A percentile compares a stretch with the other conserved stretches of the same genome.
These are phyloP conservation scores for Nothophaeocryptopus gaeumannii DNA, from an alignment of 2,329 filamentous ascomycete genomes.

Conservation along the genomic window DNA sequence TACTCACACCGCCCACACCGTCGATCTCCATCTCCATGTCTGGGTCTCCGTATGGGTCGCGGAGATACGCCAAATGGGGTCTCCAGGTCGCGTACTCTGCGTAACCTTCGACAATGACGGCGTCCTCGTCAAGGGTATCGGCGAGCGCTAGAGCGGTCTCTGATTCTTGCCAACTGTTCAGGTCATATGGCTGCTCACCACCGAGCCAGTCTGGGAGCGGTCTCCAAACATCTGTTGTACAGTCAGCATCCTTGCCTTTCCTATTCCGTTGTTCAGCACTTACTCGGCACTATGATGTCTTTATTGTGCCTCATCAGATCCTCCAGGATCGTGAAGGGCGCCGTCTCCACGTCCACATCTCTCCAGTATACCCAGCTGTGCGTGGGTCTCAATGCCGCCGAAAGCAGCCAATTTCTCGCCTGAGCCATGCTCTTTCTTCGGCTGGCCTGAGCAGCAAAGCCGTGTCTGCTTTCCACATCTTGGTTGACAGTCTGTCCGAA, in stretches of 20 bases:
- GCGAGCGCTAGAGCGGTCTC: constrained; percentile 92
- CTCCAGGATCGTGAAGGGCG: constrained; percentile 92
- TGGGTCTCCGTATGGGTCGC: constrained; percentile 93
- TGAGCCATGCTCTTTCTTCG: constrained; percentile 97
- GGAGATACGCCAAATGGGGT: constrained; percentile 91
- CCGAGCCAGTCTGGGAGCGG: constrained; percentile 98
- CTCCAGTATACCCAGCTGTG: constrained; percentile 99
- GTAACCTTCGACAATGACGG: constrained; percentile 97
- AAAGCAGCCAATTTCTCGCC: constrained; percentile 93
- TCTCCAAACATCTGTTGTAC: constrained; percentile 73
- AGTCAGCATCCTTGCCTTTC: constrained; percentile 42
- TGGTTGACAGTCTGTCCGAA: constrained; percentile 98
- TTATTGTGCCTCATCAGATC: constrained; percentile 99
- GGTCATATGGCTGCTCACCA: constrained; percentile 94
- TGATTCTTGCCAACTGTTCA: constrained; percentile 99
- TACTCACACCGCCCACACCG: constrained; percentile 94
- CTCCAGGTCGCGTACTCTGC: constrained; percentile 98
- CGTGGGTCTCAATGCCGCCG: constrained; percentile 85
- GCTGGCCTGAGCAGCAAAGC: constrained; percentile 91
- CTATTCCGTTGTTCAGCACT: constrained; percentile 46
- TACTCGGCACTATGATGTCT: constrained; percentile 97
- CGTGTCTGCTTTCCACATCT: constrained; percentile 95
- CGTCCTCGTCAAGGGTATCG: constrained; percentile 93
- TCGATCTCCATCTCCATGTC: constrained; percentile 99
- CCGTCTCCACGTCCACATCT: constrained; percentile 96